Evolutionary conservation across 2,329 filamentous ascomycete genomes (phyloP), one percentile per base, ranked within the genome.

Genomic region (Aspergillus tamarii): DNA sequence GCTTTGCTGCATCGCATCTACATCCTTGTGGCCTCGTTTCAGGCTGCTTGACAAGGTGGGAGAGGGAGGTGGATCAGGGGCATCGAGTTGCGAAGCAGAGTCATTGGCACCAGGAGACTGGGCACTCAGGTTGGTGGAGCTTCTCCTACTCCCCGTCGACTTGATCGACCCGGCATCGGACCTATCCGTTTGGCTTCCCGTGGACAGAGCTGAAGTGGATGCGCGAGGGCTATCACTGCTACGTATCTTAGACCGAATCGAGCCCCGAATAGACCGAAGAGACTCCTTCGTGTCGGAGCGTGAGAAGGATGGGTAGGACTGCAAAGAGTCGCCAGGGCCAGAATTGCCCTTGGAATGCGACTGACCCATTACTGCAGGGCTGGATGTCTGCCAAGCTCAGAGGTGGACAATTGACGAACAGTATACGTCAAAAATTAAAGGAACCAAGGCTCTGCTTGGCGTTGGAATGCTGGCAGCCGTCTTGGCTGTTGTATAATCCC

Each of bases 251-350:
- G 93, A 96, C 65, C 92, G 87, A 70, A 98, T 86, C 10, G 87
- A 87, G 45, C 89, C 90, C 70, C 92, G 88, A 78, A 97, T 89
- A 5, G 94, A 97, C 68, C 93, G 91, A 36, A 91, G 88, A 8
- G 93, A 97, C 69, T 97, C 94, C 77, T 94, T 94, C 32, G 94
- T 98, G 76, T 98, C 94, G 62, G 93, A 93, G 76, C 91, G 91
- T 81, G 90, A 91, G 77, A 98, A 94, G 32, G 94, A 97, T 32
- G 94, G 94, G 78, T 95, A 96, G 34, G 92, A 91, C 78, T 93
- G 90, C 64, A 97, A 83, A 65, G 86, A 84, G 43, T 91, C 88
- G 67, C 80, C 78, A 58, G 84, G 83, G 71, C 84, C 86, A 73
- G 87, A 85, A 64, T 80, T 82, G 71, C 81, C 80, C 73, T 84